Conservation (phyloP, 2,329 filamentous ascomycete species). For the Botrytis aclada region DNA sequence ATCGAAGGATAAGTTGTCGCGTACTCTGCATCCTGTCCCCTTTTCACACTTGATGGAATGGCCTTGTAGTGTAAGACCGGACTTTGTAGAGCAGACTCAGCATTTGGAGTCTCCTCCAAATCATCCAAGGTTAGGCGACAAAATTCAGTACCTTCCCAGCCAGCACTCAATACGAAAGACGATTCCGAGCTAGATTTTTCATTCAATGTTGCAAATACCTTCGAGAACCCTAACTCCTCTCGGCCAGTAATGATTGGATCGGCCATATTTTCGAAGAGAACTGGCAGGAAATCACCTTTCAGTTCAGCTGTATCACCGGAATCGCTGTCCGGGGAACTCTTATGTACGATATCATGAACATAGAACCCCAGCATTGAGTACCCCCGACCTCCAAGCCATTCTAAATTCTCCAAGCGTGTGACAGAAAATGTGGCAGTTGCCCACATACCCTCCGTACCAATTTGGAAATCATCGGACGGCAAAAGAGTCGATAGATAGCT, state of each 20-base stretch:
- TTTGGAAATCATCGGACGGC: slow-evolving; percentile 33
- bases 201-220: slow-evolving; percentile 41
- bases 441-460: slow-evolving; percentile 33
- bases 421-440: slow-evolving; percentile 41
- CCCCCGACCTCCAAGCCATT: slow-evolving; percentile 58
- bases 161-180: slow-evolving; percentile 23
- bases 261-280: slow-evolving; percentile 52
- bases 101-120: not conserved
- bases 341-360: slow-evolving; percentile 58
- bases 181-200: slow-evolving; percentile 2
- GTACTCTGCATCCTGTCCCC: not conserved
- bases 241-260: slow-evolving; percentile 58
- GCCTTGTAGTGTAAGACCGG: not conserved
- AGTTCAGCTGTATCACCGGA: slow-evolving; percentile 26
- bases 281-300: slow-evolving; percentile 49
- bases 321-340: not conserved
- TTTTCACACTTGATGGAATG: not conserved
- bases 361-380: slow-evolving; percentile 58
- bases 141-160: slow-evolving; percentile 27
- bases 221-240: slow-evolving; percentile 56
- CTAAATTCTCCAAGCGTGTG: slow-evolving; percentile 48
- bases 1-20: not conserved
- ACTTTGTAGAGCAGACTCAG: not conserved
- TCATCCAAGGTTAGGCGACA: slow-evolving; percentile 20
- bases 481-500: slow-evolving; percentile 42